Evolutionary conservation across 73 alveolate genomes (phyloP).

Genomic region (Paramecium tetraurelia): DNA sequence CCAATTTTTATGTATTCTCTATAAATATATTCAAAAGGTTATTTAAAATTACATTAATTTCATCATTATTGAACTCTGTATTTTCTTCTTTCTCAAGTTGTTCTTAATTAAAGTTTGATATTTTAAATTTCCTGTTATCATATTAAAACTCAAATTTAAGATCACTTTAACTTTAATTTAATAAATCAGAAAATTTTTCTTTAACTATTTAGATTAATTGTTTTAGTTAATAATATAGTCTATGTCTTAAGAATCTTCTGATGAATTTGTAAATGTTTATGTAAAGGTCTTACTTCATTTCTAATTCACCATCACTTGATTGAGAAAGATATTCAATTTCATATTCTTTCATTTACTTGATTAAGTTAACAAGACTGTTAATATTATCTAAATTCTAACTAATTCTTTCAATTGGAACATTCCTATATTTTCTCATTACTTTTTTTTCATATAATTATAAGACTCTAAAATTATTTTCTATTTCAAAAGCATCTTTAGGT

Average conservation of each 20-base stretch:
- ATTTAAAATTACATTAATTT: not conserved
- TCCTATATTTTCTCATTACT: not conserved
- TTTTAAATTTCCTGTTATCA: not conserved
- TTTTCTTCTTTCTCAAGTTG: not conserved
- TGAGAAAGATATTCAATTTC: not conserved
- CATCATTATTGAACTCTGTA: not conserved
- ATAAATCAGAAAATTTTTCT: not conserved
- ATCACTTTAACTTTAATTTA: not conserved
- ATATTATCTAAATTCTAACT: not conserved
- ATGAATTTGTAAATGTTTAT: not conserved
- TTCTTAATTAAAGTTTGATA: not conserved
- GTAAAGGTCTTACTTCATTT: not conserved
- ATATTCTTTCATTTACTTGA: not conserved
- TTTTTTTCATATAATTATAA: not conserved
- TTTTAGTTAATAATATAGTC: not conserved
- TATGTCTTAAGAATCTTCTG: not conserved
- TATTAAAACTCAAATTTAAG: not conserved
- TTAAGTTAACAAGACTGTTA: not conserved
- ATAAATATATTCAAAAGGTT: not conserved
- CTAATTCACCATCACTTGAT: not conserved
- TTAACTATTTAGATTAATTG: not conserved
- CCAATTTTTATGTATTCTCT: not conserved
- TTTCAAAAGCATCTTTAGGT: not conserved
- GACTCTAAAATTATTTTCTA: conserved; percentile 7
- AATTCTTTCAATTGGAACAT: not conserved